These are phyloP conservation scores for Erythrobasidium hasegawianum DNA, from an alignment of 1,284 basidiomycete species.

Conservation along the genomic window DNA sequence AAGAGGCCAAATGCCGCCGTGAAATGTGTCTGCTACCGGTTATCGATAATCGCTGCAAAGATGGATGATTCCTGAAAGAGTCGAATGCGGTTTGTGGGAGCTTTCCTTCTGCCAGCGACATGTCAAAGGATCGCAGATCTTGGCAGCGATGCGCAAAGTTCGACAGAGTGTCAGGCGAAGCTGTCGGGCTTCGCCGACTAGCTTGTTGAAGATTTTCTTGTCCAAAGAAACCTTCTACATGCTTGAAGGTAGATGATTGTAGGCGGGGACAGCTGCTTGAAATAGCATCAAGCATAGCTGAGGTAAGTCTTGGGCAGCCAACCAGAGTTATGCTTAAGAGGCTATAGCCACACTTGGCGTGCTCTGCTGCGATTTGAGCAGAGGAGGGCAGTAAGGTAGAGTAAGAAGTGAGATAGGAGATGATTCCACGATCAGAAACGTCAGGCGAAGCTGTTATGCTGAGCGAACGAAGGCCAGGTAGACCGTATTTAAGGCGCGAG, in stretches of 20 bases:
- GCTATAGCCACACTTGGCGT: background rate
- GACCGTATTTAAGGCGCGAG: background rate
- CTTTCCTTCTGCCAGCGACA: background rate
- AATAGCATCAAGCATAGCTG: background rate
- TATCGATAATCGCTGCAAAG: background rate
- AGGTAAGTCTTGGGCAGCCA: constrained; percentile 7
- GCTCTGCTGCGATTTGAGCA: background rate
- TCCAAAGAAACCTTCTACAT: constrained; percentile 13
- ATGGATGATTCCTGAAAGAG: background rate
- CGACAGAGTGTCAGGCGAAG: background rate
- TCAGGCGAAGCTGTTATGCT: constrained; percentile 32
- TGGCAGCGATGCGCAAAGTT: background rate
- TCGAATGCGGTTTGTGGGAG: background rate
- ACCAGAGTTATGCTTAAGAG: constrained; percentile 9
- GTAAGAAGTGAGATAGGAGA: constrained; percentile 5
- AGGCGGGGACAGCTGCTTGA: constrained; percentile 1
- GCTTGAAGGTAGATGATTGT: background rate
- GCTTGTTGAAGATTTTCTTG: background rate
- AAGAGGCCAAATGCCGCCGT: background rate
- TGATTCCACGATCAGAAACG: constrained; percentile 25
- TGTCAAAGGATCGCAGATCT: background rate
- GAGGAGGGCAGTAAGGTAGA: background rate
- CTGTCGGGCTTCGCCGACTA: background rate
- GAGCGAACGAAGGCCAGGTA: constrained; percentile 26
- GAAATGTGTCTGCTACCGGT: background rate